Evolutionary conservation across 2,329 filamentous ascomycete genomes (phyloP).

Genomic region (Sporothrix schenckii): DNA sequence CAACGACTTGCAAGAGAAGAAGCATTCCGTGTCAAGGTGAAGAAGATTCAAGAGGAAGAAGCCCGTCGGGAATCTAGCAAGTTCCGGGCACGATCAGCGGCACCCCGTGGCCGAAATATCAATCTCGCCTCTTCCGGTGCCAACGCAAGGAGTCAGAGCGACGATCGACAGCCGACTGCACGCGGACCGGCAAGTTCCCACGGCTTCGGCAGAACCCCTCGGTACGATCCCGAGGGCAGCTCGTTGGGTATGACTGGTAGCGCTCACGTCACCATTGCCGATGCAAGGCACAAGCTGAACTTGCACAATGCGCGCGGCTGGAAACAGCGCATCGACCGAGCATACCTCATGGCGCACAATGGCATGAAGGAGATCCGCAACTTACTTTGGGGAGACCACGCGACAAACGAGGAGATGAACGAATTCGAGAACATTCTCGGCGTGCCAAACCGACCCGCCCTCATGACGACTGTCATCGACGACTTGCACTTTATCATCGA

Average conservation of each 20-base stretch:
- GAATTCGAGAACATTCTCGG: constrained; percentile 84
- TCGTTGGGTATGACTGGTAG: constrained; percentile 68
- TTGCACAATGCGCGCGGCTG: constrained; percentile 85
- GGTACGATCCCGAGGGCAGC: constrained; percentile 80
- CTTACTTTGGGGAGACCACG: constrained; percentile 79
- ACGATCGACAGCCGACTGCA: constrained; percentile 49
- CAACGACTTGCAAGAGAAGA: constrained; percentile 88
- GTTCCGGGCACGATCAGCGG: constrained; percentile 59
- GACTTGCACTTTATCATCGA: constrained; percentile 85
- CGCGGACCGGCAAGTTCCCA: constrained; percentile 38
- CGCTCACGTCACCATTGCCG: constrained; percentile 71
- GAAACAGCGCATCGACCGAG: constrained; percentile 85
- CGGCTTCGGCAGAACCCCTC: constrained; percentile 51
- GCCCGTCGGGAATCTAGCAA: constrained; percentile 57
- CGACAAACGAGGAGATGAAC: constrained; percentile 77
- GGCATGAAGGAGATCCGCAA: constrained; percentile 78
- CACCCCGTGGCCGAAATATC: constrained; percentile 43
- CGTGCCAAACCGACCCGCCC: constrained; percentile 79
- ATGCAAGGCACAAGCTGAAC: constrained; percentile 75
- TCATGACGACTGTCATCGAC: constrained; percentile 78
- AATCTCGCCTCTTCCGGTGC: background rate
- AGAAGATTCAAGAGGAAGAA: constrained; percentile 76
- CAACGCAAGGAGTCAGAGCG: constrained; percentile 49
- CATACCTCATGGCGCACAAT: constrained; percentile 68
- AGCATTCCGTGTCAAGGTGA: constrained; percentile 84